phyloP scores from a whole-genome alignment of 2,329 filamentous ascomycete genomes.

The Hymenoscyphus scutula region DNA sequence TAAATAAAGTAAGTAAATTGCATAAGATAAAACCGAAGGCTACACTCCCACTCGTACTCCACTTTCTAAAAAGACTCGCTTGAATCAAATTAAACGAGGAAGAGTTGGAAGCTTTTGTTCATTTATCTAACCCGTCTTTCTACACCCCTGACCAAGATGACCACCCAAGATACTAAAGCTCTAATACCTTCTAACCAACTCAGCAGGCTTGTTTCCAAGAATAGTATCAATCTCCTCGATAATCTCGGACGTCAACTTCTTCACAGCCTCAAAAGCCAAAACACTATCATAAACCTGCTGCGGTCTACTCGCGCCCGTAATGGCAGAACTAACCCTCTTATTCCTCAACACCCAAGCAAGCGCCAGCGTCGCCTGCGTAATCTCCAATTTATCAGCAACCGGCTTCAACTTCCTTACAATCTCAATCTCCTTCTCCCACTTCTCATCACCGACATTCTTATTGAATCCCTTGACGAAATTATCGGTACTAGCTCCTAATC shows the following conservation, averaged over 20 bases:
- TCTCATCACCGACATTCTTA: conserved; percentile 45
- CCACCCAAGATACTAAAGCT: background rate
- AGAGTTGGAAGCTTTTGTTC: background rate
- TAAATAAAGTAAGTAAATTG: too few species aligned
- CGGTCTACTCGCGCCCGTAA: conserved; percentile 56
- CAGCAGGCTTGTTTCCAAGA: conserved; percentile 56
- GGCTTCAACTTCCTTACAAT: conserved; percentile 59
- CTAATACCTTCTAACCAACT: conserved; percentile 23
- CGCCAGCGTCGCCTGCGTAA: conserved; percentile 51
- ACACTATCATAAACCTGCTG: conserved; percentile 61
- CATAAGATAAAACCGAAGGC: too few species aligned
- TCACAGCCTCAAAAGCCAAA: conserved; percentile 49
- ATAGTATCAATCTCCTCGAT: conserved; percentile 59
- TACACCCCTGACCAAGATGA: background rate
- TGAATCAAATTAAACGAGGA: too few species aligned
- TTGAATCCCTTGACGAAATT: conserved; percentile 45
- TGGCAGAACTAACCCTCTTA: conserved; percentile 58
- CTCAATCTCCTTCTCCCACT: conserved; percentile 55
- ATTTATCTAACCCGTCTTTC: background rate
- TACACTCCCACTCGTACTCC: too few species aligned
- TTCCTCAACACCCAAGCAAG: conserved; percentile 64
- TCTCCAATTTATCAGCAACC: conserved; percentile 62
- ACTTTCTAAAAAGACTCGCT: too few species aligned
- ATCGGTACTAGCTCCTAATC: conserved; percentile 55
- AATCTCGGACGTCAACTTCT: conserved; percentile 58